A percentile compares a stretch with the other conserved stretches of the same genome.
Evolutionary conservation across 176 grass and related monocot species (phyloP).

Genomic region (Zea luxurians): DNA sequence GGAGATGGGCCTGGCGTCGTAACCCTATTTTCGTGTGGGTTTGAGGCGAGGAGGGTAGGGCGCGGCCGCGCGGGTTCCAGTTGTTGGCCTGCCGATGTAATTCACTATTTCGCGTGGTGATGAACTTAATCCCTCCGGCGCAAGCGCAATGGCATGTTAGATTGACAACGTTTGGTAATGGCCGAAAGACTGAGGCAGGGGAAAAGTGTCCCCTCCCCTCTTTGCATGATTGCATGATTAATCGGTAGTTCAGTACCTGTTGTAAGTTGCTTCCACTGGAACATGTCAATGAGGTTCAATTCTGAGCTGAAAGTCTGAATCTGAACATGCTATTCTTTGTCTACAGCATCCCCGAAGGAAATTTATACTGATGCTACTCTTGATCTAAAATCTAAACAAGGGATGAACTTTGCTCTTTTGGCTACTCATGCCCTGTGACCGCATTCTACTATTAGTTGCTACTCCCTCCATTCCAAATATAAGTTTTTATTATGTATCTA

Average conservation of each 20-base stretch:
- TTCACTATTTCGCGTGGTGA: background rate
- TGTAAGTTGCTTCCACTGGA: background rate
- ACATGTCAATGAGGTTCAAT: background rate
- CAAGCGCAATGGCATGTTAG: background rate
- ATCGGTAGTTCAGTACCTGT: background rate
- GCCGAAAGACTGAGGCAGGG: background rate
- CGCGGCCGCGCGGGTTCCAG: background rate
- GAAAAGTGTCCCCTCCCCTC: background rate
- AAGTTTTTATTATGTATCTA: too few species aligned
- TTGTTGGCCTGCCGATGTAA: background rate
- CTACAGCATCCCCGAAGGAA: background rate
- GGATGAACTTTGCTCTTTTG: background rate
- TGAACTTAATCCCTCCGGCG: background rate
- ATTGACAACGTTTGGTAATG: background rate
- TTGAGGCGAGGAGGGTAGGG: background rate
- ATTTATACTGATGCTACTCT: background rate
- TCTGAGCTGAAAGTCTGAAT: background rate
- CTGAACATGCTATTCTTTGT: background rate
- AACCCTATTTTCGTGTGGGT: background rate
- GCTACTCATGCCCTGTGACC: background rate
- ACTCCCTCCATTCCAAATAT: too few species aligned
- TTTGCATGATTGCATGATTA: background rate
- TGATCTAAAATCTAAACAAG: background rate
- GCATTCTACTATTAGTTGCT: background rate
- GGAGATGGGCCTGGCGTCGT: background rate